Conservation (phyloP, 1,284 basidiomycete species). For the Puccinia horiana region DNA sequence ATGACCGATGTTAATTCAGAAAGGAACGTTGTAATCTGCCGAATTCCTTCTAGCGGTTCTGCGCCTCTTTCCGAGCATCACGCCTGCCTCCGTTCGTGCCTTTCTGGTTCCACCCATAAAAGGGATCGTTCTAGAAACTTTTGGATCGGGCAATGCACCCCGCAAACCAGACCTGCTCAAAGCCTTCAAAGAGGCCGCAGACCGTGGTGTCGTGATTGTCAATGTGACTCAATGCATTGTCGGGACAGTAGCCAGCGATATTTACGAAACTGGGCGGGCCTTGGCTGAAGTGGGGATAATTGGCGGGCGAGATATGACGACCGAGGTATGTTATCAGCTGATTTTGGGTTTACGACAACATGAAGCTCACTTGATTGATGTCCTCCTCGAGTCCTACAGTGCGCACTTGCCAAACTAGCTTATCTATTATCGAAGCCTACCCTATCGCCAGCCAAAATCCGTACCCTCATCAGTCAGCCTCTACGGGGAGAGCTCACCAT, state of each 20-base stretch:
- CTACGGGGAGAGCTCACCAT: conserved; percentile 83
- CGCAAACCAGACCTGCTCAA: conserved; percentile 59
- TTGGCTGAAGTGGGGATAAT: conserved; percentile 73
- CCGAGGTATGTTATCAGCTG: conserved; percentile 67
- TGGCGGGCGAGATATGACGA: conserved; percentile 78
- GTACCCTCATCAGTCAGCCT: conserved; percentile 73
- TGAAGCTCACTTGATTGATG: background rate
- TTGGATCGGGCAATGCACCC: conserved; percentile 72
- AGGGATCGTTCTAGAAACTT: conserved; percentile 83
- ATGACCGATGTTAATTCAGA: background rate
- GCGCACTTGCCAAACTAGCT: conserved; percentile 80
- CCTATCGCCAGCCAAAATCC: conserved; percentile 69
- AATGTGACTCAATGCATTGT: conserved; percentile 87
- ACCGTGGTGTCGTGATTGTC: conserved; percentile 79
- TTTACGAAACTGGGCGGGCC: conserved; percentile 76
- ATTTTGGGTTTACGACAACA: background rate
- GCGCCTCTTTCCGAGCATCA: conserved; percentile 56
- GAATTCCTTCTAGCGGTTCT: conserved; percentile 67
- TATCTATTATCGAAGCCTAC: conserved; percentile 85
- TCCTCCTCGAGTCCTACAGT: conserved; percentile 63
- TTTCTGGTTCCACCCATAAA: conserved; percentile 72
- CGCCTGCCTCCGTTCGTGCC: conserved; percentile 69
- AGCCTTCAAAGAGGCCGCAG: conserved; percentile 75
- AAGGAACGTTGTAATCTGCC: conserved; percentile 56
- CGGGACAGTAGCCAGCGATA: conserved; percentile 68